Percentiles rank a stretch among this genome's conserved stretches.
These are phyloP conservation scores for Podospora tetraspora DNA, from an alignment of 495 filamentous ascomycete genomes.

Conservation along the genomic window DNA sequence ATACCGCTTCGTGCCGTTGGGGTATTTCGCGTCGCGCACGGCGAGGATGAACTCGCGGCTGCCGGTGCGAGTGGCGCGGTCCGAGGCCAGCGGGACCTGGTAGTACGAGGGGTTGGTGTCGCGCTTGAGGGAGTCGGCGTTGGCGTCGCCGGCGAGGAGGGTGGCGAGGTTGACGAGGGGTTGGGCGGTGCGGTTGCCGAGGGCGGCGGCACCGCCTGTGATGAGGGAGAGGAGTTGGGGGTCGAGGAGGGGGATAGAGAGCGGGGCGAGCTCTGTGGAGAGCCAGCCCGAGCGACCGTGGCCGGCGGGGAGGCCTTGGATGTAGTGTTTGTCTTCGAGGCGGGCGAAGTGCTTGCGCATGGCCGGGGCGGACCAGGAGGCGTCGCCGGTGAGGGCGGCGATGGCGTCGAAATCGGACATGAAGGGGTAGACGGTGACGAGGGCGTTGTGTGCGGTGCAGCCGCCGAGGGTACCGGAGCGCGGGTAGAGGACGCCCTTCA, in stretches of 20 bases:
- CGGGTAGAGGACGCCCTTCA: slow-evolving; percentile 47
- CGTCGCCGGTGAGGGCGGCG: slow-evolving; percentile 44
- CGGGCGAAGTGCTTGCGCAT: slow-evolving; percentile 48
- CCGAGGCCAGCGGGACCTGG: slow-evolving; percentile 47
- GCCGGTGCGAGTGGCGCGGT: slow-evolving; percentile 45
- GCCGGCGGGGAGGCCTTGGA: slow-evolving; percentile 34
- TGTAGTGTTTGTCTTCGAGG: slow-evolving; percentile 53
- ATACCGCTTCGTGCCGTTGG: slow-evolving; percentile 51
- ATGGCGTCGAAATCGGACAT: slow-evolving; percentile 43
- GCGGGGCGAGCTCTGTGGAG: slow-evolving; percentile 41
- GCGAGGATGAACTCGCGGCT: slow-evolving; percentile 51
- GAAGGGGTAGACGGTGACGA: slow-evolving; percentile 38
- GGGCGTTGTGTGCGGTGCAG: slow-evolving; percentile 47
- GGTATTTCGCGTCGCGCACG: slow-evolving; percentile 45
- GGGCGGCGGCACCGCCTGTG: slow-evolving; percentile 46
- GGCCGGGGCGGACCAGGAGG: slow-evolving; percentile 40
- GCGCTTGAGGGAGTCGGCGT: slow-evolving; percentile 33
- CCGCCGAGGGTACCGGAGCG: slow-evolving; percentile 46
- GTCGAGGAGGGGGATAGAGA: slow-evolving; percentile 46
- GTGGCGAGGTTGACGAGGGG: slow-evolving; percentile 34
- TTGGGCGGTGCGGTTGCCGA: slow-evolving; percentile 39
- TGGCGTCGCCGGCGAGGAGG: slow-evolving; percentile 49
- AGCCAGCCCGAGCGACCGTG: slow-evolving; percentile 61
- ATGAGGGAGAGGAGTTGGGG: slow-evolving; percentile 47
- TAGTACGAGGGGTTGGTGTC: slow-evolving; percentile 38